A percentile compares a stretch with the other conserved stretches of the same genome.
Conservation (phyloP, 2,329 filamentous ascomycete genomes). For the Fusarium buxicola region DNA sequence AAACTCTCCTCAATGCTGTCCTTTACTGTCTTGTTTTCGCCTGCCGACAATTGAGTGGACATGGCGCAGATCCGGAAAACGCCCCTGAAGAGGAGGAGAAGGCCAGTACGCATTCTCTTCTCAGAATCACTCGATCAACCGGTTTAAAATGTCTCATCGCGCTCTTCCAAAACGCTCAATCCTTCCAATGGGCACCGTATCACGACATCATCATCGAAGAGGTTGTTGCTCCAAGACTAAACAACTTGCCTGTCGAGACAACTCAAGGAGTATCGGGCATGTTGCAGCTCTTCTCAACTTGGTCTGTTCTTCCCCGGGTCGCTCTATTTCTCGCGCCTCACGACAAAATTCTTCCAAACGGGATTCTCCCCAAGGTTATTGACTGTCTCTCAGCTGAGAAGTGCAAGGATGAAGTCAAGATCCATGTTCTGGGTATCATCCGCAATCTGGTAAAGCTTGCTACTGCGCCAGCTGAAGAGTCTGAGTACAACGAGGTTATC, state of each 20-base stretch:
- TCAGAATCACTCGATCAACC: slow-evolving; percentile 74
- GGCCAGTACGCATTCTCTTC: slow-evolving; percentile 65
- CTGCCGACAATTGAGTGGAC: slow-evolving; percentile 67
- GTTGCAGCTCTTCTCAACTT: slow-evolving; percentile 82
- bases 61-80: slow-evolving; percentile 48
- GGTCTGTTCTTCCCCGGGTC: slow-evolving; percentile 76
- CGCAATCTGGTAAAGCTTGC: slow-evolving; percentile 74
- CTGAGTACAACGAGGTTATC: slow-evolving; percentile 68
- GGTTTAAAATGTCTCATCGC: slow-evolving; percentile 86
- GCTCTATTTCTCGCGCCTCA: slow-evolving; percentile 72
- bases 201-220: slow-evolving; percentile 77
- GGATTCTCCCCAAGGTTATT: slow-evolving; percentile 77
- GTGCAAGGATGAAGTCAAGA: slow-evolving; percentile 86
- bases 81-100: slow-evolving; percentile 58
- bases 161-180: slow-evolving; percentile 78
- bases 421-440: slow-evolving; percentile 82
- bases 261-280: slow-evolving; percentile 89
- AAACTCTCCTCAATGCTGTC: slow-evolving; percentile 78
- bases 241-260: slow-evolving; percentile 84
- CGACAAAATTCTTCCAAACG: slow-evolving; percentile 59
- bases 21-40: slow-evolving; percentile 84
- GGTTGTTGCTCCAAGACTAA: slow-evolving; percentile 79
- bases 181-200: slow-evolving; percentile 79
- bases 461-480: slow-evolving; percentile 64
- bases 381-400: slow-evolving; percentile 78